Conservation (phyloP, 805 yeast species). For the Pichia cephalocereana region DNA sequence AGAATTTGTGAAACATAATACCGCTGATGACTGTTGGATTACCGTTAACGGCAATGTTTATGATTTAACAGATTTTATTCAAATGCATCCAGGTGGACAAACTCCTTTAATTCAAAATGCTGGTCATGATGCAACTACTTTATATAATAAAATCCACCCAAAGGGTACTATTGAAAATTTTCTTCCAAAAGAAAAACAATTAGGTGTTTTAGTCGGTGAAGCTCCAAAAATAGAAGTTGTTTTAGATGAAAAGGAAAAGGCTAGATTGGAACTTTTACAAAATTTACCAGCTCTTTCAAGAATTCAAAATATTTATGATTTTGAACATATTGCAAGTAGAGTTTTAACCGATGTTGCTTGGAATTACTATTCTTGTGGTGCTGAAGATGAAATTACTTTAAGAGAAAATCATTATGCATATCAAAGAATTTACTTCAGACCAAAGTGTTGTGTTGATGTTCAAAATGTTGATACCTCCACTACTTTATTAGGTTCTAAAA, state of each 20-base stretch:
- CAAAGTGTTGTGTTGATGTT: slow-evolving; percentile 75
- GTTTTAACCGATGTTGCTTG: slow-evolving; percentile 73
- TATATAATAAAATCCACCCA: slow-evolving; percentile 86
- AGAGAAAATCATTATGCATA: slow-evolving; percentile 88
- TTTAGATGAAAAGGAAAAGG: slow-evolving; percentile 33
- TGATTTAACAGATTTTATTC: slow-evolving; percentile 52
- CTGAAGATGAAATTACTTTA: slow-evolving; percentile 85
- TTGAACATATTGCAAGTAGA: slow-evolving; percentile 76
- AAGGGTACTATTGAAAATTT: slow-evolving; percentile 66
- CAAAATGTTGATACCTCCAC: slow-evolving; percentile 57
- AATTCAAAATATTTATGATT: slow-evolving; percentile 73
- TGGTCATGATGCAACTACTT: slow-evolving; percentile 49
- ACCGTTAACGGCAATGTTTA: slow-evolving; percentile 75
- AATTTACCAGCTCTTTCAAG: slow-evolving; percentile 64
- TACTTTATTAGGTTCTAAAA: slow-evolving; percentile 60
- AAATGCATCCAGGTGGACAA: slow-evolving; percentile 43
- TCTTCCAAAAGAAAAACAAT: slow-evolving; percentile 47
- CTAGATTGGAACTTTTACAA: slow-evolving; percentile 33
- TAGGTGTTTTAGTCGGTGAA: slow-evolving; percentile 40
- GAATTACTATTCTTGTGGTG: slow-evolving; percentile 87
- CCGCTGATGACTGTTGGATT: slow-evolving; percentile 71
- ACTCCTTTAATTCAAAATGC: slow-evolving; percentile 36
- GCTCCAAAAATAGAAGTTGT: slow-evolving; percentile 27
- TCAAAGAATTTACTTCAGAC: slow-evolving; percentile 82
- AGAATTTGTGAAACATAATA: slow-evolving; percentile 43